phyloP scores from a whole-genome alignment of 2,329 filamentous ascomycete species.

The Parasarocladium wereldwijsianum region DNA sequence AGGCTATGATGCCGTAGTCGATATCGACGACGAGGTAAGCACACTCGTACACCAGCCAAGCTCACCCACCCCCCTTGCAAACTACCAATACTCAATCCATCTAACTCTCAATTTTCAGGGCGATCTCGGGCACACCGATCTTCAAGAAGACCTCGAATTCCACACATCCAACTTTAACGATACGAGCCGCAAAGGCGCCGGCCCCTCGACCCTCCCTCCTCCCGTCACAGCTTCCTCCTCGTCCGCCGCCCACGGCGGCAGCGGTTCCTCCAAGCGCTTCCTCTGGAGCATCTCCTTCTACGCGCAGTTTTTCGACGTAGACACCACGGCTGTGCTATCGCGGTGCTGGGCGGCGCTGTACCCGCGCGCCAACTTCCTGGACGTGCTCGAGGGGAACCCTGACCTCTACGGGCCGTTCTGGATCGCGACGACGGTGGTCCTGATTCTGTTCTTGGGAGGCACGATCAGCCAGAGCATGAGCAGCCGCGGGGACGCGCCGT shows the following conservation, averaged over 20 bases:
- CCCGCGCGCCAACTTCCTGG: conserved; percentile 87
- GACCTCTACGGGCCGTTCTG: conserved; percentile 96
- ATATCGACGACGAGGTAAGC: conserved; percentile 82
- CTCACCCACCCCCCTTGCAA: too few relatives aligned
- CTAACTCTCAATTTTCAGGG: conserved; percentile 41
- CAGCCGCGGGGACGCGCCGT: conserved; percentile 51
- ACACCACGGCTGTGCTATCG: conserved; percentile 75
- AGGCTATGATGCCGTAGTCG: conserved; percentile 95
- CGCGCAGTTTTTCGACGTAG: conserved; percentile 96
- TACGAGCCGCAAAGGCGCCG: conserved; percentile 26
- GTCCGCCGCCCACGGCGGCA: conserved; percentile 13
- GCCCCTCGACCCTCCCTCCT: conserved; percentile 35
- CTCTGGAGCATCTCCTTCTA: conserved; percentile 93
- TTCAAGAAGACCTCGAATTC: conserved; percentile 98
- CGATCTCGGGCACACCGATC: conserved; percentile 93
- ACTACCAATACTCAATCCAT: too few relatives aligned
- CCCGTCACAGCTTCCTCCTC: conserved; percentile 42
- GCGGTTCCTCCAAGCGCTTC: conserved; percentile 56
- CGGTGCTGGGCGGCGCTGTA: conserved; percentile 83
- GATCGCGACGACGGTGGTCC: conserved; percentile 94
- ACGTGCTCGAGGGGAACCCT: conserved; percentile 91
- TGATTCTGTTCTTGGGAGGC: conserved; percentile 89
- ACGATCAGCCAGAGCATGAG: conserved; percentile 88
- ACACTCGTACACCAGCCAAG: conserved; percentile 1
- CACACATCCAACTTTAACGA: conserved; percentile 80